phyloP scores from a whole-genome alignment of 164 flowering plant genomes.

The Dillenia suffruticosa region DNA sequence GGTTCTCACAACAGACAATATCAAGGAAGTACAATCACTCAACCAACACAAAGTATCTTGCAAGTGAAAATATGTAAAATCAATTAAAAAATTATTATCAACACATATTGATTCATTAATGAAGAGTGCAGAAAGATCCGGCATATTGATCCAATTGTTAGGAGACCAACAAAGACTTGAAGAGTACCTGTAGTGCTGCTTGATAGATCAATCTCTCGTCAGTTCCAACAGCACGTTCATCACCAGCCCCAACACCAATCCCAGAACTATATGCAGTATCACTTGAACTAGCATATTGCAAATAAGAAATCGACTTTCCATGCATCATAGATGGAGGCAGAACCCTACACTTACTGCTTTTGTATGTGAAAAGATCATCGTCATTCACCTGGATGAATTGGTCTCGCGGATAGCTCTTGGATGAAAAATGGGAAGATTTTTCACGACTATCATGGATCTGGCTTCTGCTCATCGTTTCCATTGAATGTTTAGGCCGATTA shows the following conservation, averaged over 20 bases:
- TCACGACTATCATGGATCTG: slow-evolving; percentile 22
- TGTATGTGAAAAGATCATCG: slow-evolving; percentile 37
- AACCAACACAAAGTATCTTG: too few species aligned
- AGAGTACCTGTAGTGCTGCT: slow-evolving; percentile 79
- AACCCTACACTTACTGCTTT: slow-evolving; percentile 38
- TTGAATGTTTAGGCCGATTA: slow-evolving; percentile 15
- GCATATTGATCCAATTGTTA: too few species aligned
- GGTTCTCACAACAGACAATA: too few species aligned
- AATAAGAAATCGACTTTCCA: slow-evolving; percentile 32
- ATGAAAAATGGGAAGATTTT: slow-evolving; percentile 17
- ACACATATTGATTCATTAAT: too few species aligned
- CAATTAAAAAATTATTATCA: too few species aligned
- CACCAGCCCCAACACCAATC: slow-evolving; percentile 34
- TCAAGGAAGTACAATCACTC: too few species aligned
- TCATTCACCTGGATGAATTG: slow-evolving; percentile 19
- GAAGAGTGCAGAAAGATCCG: too few species aligned
- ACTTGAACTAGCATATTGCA: slow-evolving; percentile 36
- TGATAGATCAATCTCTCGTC: slow-evolving; percentile 81
- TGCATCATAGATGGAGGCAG: slow-evolving; percentile 55
- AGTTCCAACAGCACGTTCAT: slow-evolving; percentile 45
- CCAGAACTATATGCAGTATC: slow-evolving; percentile 36
- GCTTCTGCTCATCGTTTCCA: slow-evolving; percentile 29
- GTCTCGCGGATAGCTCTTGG: slow-evolving; percentile 24
- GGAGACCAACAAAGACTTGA: neutral
- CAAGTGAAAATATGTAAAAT: too few species aligned